A percentile compares a stretch with the other conserved stretches of the same genome.
These are phyloP conservation scores for Lentinus brumalis DNA, from an alignment of 768 basidiomycete genomes.

Conservation along the genomic window DNA sequence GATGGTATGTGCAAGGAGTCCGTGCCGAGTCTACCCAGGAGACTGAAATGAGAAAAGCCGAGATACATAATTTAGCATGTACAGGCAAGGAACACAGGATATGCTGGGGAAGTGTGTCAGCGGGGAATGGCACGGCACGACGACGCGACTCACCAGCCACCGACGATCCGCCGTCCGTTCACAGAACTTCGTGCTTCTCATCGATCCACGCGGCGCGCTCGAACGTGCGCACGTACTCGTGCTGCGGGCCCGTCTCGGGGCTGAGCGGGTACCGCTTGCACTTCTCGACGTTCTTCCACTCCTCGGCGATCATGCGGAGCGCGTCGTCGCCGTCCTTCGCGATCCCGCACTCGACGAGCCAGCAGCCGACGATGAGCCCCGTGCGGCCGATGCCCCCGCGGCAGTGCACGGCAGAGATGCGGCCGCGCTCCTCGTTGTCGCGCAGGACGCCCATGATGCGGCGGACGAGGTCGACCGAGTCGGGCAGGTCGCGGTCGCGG, in stretches of 20 bases:
- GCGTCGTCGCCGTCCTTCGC: slow-evolving; percentile 68
- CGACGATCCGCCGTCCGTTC: slow-evolving; percentile 17
- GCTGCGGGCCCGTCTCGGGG: slow-evolving; percentile 79
- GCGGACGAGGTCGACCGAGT: slow-evolving; percentile 59
- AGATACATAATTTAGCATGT: neutral
- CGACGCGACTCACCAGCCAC: neutral
- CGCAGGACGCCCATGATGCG: slow-evolving; percentile 57
- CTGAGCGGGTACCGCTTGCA: slow-evolving; percentile 73
- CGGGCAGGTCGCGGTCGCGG: slow-evolving; percentile 68
- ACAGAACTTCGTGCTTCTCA: slow-evolving; percentile 21
- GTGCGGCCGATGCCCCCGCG: slow-evolving; percentile 77
- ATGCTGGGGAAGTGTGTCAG: too few species aligned
- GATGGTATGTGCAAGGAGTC: neutral
- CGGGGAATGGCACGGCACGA: too few species aligned
- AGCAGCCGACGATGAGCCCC: slow-evolving; percentile 68
- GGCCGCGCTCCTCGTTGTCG: slow-evolving; percentile 59
- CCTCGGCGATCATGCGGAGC: slow-evolving; percentile 59
- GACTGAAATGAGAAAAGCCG: neutral
- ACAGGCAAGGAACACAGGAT: too few species aligned
- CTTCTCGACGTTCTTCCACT: slow-evolving; percentile 81
- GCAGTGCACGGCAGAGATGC: slow-evolving; percentile 76
- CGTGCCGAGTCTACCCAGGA: neutral
- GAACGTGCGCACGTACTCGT: slow-evolving; percentile 72
- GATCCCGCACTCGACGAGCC: slow-evolving; percentile 68
- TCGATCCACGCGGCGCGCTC: slow-evolving; percentile 23